phyloP scores from a whole-genome alignment of 192 early-diverging fungal genomes.

The Coemansia sp. region DNA sequence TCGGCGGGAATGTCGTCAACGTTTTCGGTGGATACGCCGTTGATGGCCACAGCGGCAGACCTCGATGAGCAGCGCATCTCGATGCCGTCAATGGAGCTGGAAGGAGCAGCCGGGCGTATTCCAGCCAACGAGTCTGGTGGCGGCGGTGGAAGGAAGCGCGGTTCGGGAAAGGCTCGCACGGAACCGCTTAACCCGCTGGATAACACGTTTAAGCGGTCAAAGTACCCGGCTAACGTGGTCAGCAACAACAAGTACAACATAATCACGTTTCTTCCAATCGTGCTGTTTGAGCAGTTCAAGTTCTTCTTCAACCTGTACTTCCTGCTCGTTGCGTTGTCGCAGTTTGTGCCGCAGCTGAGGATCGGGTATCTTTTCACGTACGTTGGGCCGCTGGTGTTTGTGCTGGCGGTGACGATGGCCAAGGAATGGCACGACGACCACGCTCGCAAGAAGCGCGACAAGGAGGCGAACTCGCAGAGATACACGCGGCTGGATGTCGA shows the following conservation, averaged over 20 bases:
- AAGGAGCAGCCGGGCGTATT: background rate
- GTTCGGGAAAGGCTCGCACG: constrained; percentile 21
- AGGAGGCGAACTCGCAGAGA: constrained; percentile 86
- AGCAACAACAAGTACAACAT: constrained; percentile 87
- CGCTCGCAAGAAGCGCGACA: constrained; percentile 74
- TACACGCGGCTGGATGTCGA: constrained; percentile 66
- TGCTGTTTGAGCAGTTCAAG: constrained; percentile 90
- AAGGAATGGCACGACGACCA: constrained; percentile 93
- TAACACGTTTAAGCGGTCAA: constrained; percentile 37
- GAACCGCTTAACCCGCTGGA: constrained; percentile 50
- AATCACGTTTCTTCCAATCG: constrained; percentile 75
- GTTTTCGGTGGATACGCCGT: constrained; percentile 46
- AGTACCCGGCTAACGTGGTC: constrained; percentile 78
- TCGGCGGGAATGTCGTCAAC: constrained; percentile 31
- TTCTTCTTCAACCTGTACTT: constrained; percentile 95
- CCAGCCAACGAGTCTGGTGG: no score
- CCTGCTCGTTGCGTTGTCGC: constrained; percentile 86
- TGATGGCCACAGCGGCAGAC: constrained; percentile 38
- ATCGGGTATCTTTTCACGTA: constrained; percentile 88
- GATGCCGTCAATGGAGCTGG: constrained; percentile 2
- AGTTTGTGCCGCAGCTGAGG: constrained; percentile 82
- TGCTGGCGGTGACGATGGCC: constrained; percentile 83
- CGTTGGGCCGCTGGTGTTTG: constrained; percentile 91
- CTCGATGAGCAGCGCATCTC: constrained; percentile 22
- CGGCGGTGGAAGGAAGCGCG: constrained; percentile 3